A percentile compares a stretch with the other conserved stretches of the same genome.
Conservation (phyloP, 2,329 filamentous ascomycete species). For the Hymenoscyphus albidus region DNA sequence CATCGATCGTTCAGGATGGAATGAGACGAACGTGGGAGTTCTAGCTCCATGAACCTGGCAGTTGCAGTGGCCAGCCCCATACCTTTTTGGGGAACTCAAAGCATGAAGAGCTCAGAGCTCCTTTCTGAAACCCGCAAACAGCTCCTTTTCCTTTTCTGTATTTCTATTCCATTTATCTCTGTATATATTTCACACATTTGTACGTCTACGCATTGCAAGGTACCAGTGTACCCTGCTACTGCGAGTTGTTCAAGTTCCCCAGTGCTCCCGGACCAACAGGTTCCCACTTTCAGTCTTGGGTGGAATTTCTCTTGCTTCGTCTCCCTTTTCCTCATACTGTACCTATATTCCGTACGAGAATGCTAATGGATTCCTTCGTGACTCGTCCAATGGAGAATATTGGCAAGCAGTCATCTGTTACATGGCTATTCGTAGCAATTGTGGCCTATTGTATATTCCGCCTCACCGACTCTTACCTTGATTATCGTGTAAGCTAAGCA, state of each 20-base stretch:
- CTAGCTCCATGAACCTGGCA: no score
- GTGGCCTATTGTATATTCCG: not conserved
- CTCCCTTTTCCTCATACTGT: not conserved
- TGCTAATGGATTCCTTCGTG: not conserved
- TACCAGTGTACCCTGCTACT: not conserved
- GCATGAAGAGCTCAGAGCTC: not conserved
- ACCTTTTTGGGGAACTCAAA: no score
- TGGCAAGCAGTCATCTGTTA: not conserved
- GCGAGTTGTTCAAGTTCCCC: not conserved
- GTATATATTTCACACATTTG: no score
- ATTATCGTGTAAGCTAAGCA: slow-evolving; percentile 2
- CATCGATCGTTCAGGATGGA: no score
- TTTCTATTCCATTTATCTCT: not conserved
- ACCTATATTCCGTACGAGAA: not conserved
- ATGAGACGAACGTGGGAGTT: no score
- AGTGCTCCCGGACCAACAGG: not conserved
- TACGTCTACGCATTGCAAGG: not conserved
- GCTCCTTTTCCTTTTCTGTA: not conserved
- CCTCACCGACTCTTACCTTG: not conserved
- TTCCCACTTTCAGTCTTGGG: not conserved
- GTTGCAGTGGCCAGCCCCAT: no score
- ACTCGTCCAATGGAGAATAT: not conserved
- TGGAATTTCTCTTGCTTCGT: not conserved
- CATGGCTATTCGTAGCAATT: not conserved
- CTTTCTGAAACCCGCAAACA: not conserved